Percentiles rank a stretch among this genome's conserved stretches.
Evolutionary conservation across 768 basidiomycete species (phyloP).

Genomic region (Podaxis sp.): DNA sequence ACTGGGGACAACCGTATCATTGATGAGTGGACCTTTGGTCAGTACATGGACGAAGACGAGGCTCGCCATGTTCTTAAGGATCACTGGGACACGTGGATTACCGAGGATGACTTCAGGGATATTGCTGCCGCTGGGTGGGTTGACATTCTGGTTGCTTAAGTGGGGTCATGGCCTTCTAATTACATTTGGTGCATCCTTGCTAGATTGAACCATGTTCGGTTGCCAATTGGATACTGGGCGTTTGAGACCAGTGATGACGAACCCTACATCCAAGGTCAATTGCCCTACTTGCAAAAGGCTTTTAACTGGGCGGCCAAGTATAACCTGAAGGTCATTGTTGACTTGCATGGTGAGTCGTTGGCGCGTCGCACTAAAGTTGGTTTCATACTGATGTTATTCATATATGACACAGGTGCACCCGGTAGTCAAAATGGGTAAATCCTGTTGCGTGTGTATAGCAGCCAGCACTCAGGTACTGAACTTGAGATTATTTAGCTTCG

Average conservation of each 20-base stretch:
- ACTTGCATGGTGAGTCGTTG: conserved; percentile 52
- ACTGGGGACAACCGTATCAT: conserved; percentile 60
- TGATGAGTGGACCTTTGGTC: conserved; percentile 78
- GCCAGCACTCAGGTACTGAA: neutral
- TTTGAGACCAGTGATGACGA: conserved; percentile 75
- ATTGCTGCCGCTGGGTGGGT: conserved; percentile 74
- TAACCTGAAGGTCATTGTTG: conserved; percentile 78
- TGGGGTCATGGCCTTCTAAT: neutral
- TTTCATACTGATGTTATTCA: neutral
- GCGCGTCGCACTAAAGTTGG: neutral
- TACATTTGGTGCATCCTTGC: neutral
- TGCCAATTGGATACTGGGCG: conserved; percentile 89
- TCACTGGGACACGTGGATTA: conserved; percentile 84
- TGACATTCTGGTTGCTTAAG: neutral
- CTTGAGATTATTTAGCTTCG: conserved; percentile 48
- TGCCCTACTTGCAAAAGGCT: conserved; percentile 64
- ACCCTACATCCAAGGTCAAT: conserved; percentile 75
- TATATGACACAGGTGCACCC: conserved; percentile 49
- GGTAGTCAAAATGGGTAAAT: conserved; percentile 58
- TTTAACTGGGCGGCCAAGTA: conserved; percentile 65
- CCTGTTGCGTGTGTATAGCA: neutral
- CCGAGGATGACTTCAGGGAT: conserved; percentile 69
- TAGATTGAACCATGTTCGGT: conserved; percentile 77
- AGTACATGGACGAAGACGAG: conserved; percentile 49
- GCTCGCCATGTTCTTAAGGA: conserved; percentile 48